Evolutionary conservation across 345 rosid species (phyloP).

Genomic region (Salix brachista): DNA sequence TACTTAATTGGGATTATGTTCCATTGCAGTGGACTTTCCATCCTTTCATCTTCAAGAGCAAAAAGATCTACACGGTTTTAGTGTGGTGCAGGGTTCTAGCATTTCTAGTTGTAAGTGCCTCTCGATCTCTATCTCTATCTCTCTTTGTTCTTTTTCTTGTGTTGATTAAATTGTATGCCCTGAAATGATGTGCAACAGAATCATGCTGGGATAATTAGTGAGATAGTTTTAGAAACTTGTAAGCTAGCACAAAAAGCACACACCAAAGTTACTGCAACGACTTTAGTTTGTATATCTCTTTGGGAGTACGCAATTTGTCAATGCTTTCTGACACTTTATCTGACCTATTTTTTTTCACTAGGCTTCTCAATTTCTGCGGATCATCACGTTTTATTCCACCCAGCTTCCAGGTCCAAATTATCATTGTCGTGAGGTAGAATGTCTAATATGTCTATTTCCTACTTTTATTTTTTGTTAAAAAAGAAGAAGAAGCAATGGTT

Average conservation of each 20-base stretch:
- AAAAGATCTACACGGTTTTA: constrained; percentile 91
- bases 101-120: constrained; percentile 80
- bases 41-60: constrained; percentile 92
- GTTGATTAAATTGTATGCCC: neutral
- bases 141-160: neutral
- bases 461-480: neutral
- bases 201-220: neutral
- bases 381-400: constrained; percentile 86
- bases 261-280: neutral
- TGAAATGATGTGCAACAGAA: neutral
- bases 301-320: neutral
- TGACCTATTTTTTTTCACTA: constrained; percentile 23
- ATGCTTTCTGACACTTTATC: constrained; percentile 13
- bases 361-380: constrained; percentile 86
- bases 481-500: neutral
- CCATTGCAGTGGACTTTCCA: constrained; percentile 97
- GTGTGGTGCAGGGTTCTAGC: constrained; percentile 98
- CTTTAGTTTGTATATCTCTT: neutral
- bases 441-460: neutral
- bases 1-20: constrained; percentile 2
- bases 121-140: neutral
- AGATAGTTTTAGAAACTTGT: neutral
- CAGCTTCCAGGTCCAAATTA: constrained; percentile 99
- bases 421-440: constrained; percentile 87
- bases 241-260: neutral